Evolutionary conservation across 345 rosid species (phyloP), one percentile per base, ranked within the genome.

Genomic region (Gossypium mustelinum): DNA sequence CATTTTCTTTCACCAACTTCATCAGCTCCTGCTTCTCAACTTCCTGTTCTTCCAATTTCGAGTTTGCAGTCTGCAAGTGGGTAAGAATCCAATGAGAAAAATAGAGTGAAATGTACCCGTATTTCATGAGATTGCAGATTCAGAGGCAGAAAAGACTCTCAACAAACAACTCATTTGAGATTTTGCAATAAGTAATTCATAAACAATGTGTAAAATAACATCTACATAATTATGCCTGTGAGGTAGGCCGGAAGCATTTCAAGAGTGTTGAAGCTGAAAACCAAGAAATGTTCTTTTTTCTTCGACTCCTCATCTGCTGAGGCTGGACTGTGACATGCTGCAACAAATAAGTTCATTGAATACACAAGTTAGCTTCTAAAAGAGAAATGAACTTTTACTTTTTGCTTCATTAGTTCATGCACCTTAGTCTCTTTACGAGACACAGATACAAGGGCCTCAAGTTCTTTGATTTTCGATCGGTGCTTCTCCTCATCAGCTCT

Each of bases 401-500:
- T 44, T 62, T 24, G 27, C 13, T 43, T 72, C 29, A 52, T 22
- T 54, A 18, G 74, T 51, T 55, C 70, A 60, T 73, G 72, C 79
- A 93, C 99, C 97, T 85, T 85, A 3, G 85, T 79, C 72, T 89
- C 94, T 72, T 89, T 93, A 55, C 84, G 81, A 62, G 79, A 77
- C 52, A 88, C 97, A 44, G 92, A 85, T 68, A 98, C 98, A 72
- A 95, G 91, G 77, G 92, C 89, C 82, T 95, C 99, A 51, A 95
- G 98, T 58, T 93, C 93, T 63, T 84, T 85, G 73, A 95, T 86
- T 81, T 94, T 90, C 2, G 97, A 91, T 72, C 85, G 93, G 68
- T 89, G 90, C 78, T 90, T 91, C 69, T 95, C 99, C 79, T 95
- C 99, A 2, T 94, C 97, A 73, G 89, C 80, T 87, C 87, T 95